A percentile compares a stretch with the other conserved stretches of the same genome.
phyloP scores from a whole-genome alignment of 345 rosid species.

The Murraya paniculata region DNA sequence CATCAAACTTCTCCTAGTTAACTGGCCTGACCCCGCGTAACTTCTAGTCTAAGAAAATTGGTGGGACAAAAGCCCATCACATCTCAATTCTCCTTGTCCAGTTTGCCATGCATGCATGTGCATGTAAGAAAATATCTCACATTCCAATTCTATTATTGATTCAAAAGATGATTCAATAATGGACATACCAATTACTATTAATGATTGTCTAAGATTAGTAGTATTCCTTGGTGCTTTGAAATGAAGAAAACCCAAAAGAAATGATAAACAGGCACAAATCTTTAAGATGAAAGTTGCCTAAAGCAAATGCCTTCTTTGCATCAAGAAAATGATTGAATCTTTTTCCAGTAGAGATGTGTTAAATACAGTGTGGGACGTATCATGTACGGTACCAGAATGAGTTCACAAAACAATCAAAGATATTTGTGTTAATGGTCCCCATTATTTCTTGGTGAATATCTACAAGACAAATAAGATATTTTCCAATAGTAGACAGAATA shows the following conservation, averaged over 20 bases:
- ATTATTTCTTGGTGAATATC: neutral
- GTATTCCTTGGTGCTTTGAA: neutral
- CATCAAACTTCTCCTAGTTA: neutral
- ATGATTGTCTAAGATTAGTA: neutral
- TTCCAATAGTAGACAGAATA: neutral
- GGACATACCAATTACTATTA: neutral
- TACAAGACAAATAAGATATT: slow-evolving; percentile 4
- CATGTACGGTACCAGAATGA: neutral
- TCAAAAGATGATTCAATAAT: neutral
- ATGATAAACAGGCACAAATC: too few species aligned
- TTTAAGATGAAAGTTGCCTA: neutral
- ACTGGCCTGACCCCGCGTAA: neutral
- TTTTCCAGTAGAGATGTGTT: too few species aligned
- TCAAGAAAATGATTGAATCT: neutral
- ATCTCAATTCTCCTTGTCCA: neutral
- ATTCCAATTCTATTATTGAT: neutral
- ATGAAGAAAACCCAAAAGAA: neutral
- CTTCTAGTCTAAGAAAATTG: slow-evolving; percentile 1
- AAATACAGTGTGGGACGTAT: too few species aligned
- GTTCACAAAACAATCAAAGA: neutral
- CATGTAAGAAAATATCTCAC: neutral
- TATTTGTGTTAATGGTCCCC: slow-evolving; percentile 1
- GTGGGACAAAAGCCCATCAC: neutral
- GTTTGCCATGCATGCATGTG: neutral
- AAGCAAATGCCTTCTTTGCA: neutral